Evolutionary conservation across 345 rosid genomes (phyloP), one percentile per base, ranked within the genome.

Genomic region (Sonneratia alba): DNA sequence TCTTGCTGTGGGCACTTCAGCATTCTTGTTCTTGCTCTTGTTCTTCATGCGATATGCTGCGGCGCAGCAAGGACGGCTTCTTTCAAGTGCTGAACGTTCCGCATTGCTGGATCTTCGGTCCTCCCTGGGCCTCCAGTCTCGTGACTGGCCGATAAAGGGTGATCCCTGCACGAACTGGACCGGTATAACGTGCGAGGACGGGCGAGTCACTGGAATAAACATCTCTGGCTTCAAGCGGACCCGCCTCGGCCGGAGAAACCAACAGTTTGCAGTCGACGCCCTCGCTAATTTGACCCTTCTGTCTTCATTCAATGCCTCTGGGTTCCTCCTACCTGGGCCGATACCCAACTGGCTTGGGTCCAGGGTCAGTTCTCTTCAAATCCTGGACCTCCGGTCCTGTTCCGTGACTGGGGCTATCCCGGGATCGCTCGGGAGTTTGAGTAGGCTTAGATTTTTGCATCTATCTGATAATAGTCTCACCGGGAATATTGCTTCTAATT

Each of bases 101-200:
- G 88, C 95, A 73, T 74, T 89, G 81, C 86, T 85, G 63, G 76
- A 76, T 47, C 92, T 89, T 74, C 85, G 95, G 71, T 86, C 90
- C 7, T 81, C 90, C 36, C 77, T 89, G 69, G 95, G 95, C 61
- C 75, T 89, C 55, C 80, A 87, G 71, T 71, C 83, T 55, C 79
- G 57, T 66, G 87, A 89, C 63, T 89, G 95, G 95, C 95, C 95
- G 18, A 74, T 70, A 36, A 87, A 80, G 79, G 70, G 70, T 13
- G 78, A 84, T 69, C 95, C 90, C 5, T 89, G 95, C 76, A 43
- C 40, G 37, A 62, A 36, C 51, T 89, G 95, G 95, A 78, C 24
- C 0, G 95, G 95, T 16, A 71, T 89, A 22, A 40, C 43, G 7
- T 89, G 95, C 73, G 21, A 21, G 34, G 78, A 81, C 68, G 89